Evolutionary conservation across 2,329 filamentous ascomycete species (phyloP), one percentile per base, ranked within the genome.

Genomic region (Zarea fungicola): DNA sequence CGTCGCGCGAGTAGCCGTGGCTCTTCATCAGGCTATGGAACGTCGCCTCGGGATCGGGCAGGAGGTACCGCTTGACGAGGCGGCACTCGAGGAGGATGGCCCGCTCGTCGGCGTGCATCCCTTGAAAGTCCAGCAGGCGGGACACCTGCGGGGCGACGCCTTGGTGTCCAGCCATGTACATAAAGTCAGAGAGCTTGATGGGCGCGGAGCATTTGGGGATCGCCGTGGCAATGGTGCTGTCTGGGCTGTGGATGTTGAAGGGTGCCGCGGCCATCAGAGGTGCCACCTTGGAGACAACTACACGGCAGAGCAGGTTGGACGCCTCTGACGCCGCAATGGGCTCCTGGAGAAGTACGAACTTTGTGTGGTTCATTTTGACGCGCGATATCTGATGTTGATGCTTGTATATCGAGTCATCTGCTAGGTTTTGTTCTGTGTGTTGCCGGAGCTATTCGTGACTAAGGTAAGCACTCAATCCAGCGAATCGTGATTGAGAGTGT

Each of bases 311-410:
- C 7, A 51, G 11, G 19, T 47, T 47, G 5, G 42, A 31, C 3
- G 49, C 49, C 8, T 47, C 42, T 7, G 42, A 23, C 1, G 43
- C 49, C 31, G 49, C 18, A 16, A 51, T 47, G 18, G 42, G 13
- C 42, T 51, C 42, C 8, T 42, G 29, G 11, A 51, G 43, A n/a
- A 51, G 49, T 5, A 47, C 25, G 26, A 51, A 51, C 25, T 46
- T 51, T 23, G 37, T 22, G 29, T 43, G 35, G 21, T 19, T 44
- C 48, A 50, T 50, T 7, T 14, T 22, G 16, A 16, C 36, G 42
- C 14, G 26, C 28, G 7, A 10, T 13, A 32, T 34, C 13, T 21
- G 16, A 8, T 19, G 14, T 26, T 16, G 19, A 29, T 26, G 13
- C 19, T 28, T 6, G 19, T 5, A 23, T n/a, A 28, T 16, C 26